Base-by-base conservation (phyloP, 1,284 basidiomycete species). In the Cutaneotrichosporon spelunceum region DNA sequence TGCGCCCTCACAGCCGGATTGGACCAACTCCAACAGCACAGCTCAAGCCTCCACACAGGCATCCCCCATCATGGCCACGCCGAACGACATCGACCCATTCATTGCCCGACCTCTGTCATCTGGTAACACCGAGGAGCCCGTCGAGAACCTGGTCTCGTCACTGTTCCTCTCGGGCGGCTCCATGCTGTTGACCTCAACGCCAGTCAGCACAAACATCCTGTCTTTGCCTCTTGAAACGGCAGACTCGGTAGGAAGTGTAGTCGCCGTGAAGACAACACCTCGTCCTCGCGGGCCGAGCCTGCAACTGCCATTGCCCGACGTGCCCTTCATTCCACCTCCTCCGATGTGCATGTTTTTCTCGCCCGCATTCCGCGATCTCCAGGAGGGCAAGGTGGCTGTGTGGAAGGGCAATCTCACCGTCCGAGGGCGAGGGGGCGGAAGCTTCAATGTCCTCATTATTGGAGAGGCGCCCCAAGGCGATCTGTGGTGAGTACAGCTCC, bases 321-420 rank as follows among this genome's bases (percentile, higher is more conserved):
- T 63, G 9, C 64, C 70, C 1, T 78, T 76, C 62, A 69, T 75
- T 4, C 74, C 76, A 0, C 76, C 76, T 0, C 74, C 74, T 9
- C 76, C 76, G 1, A 78, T 78, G 76, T 78, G 76, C 65, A 76
- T 78, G 76, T 78, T 76, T 66, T 78, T 78, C 68, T 69, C 69
- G 14, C 70, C 74, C 1, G 56, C 64, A 1, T 78, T 78, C 64
- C 66, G 72, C 21, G 72, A 75, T 65, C 59, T 78, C 47, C 70
- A 74, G 45, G 59, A 72, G 34, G 73, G 71, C 59, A 78, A 78
- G 57, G 69, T 74, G 5, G 76, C 72, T 2, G 68, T 76, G 3
- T 78, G 76, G 76, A 72, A 73, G 54, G 76, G 76, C 5, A 73
- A 78, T 57, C 56, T 78, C 30, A 67, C 66, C n/a, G 59, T 78